phyloP scores from a whole-genome alignment of 2,329 filamentous ascomycete genomes.

The Pestalotiopsis sp. region DNA sequence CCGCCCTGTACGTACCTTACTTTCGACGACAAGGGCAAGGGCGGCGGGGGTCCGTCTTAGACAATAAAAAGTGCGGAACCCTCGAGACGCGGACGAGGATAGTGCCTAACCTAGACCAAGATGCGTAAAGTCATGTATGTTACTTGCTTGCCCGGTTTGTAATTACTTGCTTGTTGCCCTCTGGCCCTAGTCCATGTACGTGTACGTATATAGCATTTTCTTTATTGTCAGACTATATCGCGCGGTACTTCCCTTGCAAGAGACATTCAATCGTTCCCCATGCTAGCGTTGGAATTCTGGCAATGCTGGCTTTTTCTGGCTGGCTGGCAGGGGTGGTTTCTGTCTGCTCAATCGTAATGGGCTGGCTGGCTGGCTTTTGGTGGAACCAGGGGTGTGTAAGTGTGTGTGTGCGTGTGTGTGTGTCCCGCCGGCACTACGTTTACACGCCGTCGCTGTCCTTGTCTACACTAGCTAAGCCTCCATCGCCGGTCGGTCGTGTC shows the following conservation, averaged over 20 bases:
- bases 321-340: background rate
- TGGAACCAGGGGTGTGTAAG: no score
- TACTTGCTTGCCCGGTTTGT: background rate
- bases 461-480: no score
- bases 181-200: background rate
- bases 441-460: no score
- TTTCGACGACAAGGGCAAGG: background rate
- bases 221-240: background rate
- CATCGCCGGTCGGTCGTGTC: no score
- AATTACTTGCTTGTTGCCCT: background rate
- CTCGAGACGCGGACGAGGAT: background rate
- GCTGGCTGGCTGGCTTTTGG: no score
- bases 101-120: background rate
- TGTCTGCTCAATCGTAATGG: background rate
- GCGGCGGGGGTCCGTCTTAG: background rate
- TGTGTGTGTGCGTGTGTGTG: no score
- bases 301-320: background rate
- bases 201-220: background rate
- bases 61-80: background rate
- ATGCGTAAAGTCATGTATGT: background rate
- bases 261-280: background rate
- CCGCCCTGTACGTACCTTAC: background rate
- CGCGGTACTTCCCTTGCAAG: background rate
- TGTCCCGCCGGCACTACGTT: no score
- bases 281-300: no score